Evolutionary conservation across 164 flowering plant genomes (phyloP).

Genomic region (Sedum album): DNA sequence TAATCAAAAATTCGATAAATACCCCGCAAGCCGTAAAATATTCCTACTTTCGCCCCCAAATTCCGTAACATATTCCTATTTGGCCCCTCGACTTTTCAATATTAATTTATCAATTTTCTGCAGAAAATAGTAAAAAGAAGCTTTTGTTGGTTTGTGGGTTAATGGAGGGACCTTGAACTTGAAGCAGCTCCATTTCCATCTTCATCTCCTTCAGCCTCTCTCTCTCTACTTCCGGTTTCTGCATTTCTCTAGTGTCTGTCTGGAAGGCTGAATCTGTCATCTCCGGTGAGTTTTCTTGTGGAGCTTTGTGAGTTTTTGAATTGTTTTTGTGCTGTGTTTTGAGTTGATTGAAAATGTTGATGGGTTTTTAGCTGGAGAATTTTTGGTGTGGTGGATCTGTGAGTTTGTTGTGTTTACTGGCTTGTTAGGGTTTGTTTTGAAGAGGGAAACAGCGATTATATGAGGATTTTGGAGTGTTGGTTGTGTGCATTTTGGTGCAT

Average conservation of each 20-base stretch:
- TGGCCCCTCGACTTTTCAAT: conserved; percentile 11
- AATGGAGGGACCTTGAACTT: conserved; percentile 1
- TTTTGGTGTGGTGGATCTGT: neutral
- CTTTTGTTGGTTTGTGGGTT: neutral
- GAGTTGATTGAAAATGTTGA: neutral
- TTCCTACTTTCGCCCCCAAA: neutral
- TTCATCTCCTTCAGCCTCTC: conserved; percentile 13
- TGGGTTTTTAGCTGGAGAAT: neutral
- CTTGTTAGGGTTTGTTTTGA: neutral
- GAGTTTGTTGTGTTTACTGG: conserved; percentile 10
- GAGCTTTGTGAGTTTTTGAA: neutral
- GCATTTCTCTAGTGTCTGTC: neutral
- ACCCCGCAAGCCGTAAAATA: neutral
- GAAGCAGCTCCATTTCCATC: conserved; percentile 1
- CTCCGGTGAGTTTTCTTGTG: neutral
- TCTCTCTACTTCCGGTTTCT: neutral
- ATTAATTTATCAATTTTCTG: neutral
- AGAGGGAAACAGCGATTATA: neutral
- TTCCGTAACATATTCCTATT: neutral
- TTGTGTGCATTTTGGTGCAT: neutral
- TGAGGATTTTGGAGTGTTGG: neutral
- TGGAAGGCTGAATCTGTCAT: neutral
- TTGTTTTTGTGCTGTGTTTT: neutral
- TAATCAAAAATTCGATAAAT: neutral
- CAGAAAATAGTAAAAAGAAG: neutral